These are phyloP conservation scores for Schwanniomyces yamadae DNA, from an alignment of 805 yeast species.

Conservation along the genomic window DNA sequence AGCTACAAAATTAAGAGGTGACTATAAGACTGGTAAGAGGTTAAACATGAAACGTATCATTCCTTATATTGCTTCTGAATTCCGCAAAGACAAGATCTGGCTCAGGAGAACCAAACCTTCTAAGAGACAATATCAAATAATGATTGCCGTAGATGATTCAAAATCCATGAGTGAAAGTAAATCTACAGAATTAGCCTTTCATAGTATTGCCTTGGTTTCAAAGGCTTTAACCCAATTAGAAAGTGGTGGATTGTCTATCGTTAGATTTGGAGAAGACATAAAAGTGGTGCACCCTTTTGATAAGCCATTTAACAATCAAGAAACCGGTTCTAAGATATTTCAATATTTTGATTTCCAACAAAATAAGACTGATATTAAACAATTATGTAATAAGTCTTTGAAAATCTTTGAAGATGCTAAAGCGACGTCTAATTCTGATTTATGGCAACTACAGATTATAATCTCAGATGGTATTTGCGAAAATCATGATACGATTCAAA, in stretches of 20 bases:
- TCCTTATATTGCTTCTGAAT: constrained; percentile 96
- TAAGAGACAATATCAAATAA: constrained; percentile 93
- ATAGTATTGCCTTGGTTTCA: constrained; percentile 89
- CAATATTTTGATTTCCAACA: constrained; percentile 91
- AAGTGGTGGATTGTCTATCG: constrained; percentile 88
- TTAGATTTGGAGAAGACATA: constrained; percentile 83
- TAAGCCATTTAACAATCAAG: constrained; percentile 70
- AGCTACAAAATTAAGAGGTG: constrained; percentile 94
- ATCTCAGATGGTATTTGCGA: constrained; percentile 97
- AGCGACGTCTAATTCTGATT: constrained; percentile 49
- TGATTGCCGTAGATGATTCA: constrained; percentile 97
- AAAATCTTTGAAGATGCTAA: constrained; percentile 65
- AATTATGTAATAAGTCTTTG: constrained; percentile 69
- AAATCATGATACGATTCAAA: constrained; percentile 78
- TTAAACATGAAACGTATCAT: constrained; percentile 96
- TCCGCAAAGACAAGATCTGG: constrained; percentile 98
- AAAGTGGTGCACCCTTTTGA: constrained; percentile 88
- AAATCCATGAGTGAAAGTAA: constrained; percentile 95
- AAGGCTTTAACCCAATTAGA: constrained; percentile 92
- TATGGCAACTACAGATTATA: constrained; percentile 92
- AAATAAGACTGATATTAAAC: constrained; percentile 77
- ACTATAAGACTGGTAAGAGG: constrained; percentile 95
- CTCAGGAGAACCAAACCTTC: constrained; percentile 95
- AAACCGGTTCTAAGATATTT: constrained; percentile 80
- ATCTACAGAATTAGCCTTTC: constrained; percentile 88